phyloP scores from a whole-genome alignment of 2,329 filamentous ascomycete genomes.

The Trichophyton verrucosum region DNA sequence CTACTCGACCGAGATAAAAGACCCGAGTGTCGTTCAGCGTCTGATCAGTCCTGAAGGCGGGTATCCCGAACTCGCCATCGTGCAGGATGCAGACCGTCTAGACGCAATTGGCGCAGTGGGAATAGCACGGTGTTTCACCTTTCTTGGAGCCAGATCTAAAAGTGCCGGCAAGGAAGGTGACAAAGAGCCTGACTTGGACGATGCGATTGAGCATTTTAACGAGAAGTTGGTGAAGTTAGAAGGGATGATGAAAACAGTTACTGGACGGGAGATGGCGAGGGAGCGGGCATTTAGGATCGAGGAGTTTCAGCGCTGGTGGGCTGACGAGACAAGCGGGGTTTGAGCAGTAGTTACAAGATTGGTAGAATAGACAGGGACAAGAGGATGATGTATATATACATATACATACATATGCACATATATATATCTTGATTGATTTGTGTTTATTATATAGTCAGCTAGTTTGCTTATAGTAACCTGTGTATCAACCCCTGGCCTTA shows the following conservation, averaged over 20 bases:
- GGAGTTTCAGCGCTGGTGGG: slow-evolving; percentile 44
- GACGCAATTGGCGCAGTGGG: slow-evolving; percentile 83
- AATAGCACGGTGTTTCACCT: slow-evolving; percentile 66
- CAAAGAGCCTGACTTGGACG: slow-evolving; percentile 41
- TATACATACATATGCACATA: no score
- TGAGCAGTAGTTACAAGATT: background rate
- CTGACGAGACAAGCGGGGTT: slow-evolving; percentile 31
- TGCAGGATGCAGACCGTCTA: slow-evolving; percentile 87
- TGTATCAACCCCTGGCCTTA: background rate
- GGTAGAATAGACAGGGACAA: no score
- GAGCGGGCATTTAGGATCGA: slow-evolving; percentile 38
- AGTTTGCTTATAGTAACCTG: background rate
- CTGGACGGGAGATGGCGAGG: slow-evolving; percentile 39
- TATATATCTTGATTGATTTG: background rate
- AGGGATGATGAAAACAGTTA: slow-evolving; percentile 50
- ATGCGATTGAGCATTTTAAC: slow-evolving; percentile 61
- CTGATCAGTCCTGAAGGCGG: slow-evolving; percentile 40
- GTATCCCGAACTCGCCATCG: slow-evolving; percentile 65
- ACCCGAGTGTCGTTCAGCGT: slow-evolving; percentile 47
- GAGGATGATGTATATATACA: no score
- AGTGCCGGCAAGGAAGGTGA: slow-evolving; percentile 17
- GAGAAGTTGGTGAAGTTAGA: slow-evolving; percentile 60
- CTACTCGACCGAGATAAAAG: slow-evolving; percentile 59
- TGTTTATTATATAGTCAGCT: background rate
- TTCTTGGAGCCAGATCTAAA: slow-evolving; percentile 49